Percentiles rank a stretch among this genome's conserved stretches.
These are phyloP conservation scores for Leptographium radiaticola DNA, from an alignment of 2,329 filamentous ascomycete species.

Conservation along the genomic window DNA sequence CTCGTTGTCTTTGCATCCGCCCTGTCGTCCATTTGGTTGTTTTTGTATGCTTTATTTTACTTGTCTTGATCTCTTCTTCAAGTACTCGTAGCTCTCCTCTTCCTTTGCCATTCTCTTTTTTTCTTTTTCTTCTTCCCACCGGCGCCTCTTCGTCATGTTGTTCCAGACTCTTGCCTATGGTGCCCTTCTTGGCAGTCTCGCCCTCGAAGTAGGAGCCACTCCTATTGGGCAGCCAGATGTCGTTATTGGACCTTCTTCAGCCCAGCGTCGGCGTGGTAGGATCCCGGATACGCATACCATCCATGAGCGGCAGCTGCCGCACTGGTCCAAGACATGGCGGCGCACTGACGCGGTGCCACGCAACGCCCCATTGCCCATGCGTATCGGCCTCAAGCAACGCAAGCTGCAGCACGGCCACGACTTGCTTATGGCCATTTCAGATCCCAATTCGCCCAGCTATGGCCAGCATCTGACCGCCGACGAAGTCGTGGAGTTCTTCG, in stretches of 20 bases:
- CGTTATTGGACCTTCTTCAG: neutral
- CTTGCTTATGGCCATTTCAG: conserved; percentile 18
- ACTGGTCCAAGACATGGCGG: conserved; percentile 15
- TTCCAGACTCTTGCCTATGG: conserved; percentile 1
- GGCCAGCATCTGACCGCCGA: conserved; percentile 24
- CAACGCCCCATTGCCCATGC: conserved; percentile 13
- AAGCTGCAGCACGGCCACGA: conserved; percentile 19
- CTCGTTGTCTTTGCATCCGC: neutral
- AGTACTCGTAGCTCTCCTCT: neutral
- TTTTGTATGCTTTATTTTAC: too few relatives aligned
- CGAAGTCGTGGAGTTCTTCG: conserved; percentile 25
- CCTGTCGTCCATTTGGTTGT: neutral
- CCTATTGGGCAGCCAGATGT: neutral
- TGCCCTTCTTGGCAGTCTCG: conserved; percentile 1
- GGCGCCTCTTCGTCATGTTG: neutral
- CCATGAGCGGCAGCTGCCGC: conserved; percentile 19
- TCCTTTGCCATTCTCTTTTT: neutral
- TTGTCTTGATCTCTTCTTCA: too few relatives aligned
- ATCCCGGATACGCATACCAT: conserved; percentile 15
- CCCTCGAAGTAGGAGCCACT: conserved; percentile 2
- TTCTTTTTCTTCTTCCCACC: neutral
- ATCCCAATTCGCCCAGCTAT: conserved; percentile 18
- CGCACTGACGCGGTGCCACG: conserved; percentile 14
- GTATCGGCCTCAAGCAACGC: conserved; percentile 13
- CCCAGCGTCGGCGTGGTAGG: neutral